phyloP scores from a whole-genome alignment of 2,329 filamentous ascomycete species.

The Pseudogymnoascus sp. region DNA sequence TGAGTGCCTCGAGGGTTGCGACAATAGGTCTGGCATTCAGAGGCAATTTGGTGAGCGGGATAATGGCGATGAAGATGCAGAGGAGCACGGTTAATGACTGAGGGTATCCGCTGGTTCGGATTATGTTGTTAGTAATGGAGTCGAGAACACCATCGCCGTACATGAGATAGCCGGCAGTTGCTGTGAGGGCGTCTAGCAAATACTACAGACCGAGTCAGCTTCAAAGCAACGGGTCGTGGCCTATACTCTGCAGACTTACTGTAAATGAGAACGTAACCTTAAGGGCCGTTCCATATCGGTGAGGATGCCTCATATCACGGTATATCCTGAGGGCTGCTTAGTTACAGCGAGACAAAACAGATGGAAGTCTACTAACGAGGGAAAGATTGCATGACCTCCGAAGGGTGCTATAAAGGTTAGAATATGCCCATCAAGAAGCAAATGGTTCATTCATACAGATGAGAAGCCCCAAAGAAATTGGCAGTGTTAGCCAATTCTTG shows the following conservation, averaged over 20 bases:
- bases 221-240: too few species aligned
- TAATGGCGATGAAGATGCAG: slow-evolving; percentile 81
- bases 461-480: slow-evolving; percentile 79
- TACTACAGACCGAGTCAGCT: slow-evolving; percentile 41
- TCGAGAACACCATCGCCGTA: slow-evolving; percentile 84
- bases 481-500: slow-evolving; percentile 76
- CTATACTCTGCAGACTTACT: slow-evolving; percentile 39
- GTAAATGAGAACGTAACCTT: slow-evolving; percentile 80
- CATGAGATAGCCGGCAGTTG: slow-evolving; percentile 82
- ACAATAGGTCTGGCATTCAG: slow-evolving; percentile 83
- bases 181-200: slow-evolving; percentile 71
- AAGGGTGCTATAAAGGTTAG: slow-evolving; percentile 36
- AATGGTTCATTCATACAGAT: slow-evolving; percentile 48
- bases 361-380: slow-evolving; percentile 27
- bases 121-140: slow-evolving; percentile 85
- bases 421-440: not conserved
- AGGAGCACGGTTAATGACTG: slow-evolving; percentile 65
- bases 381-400: slow-evolving; percentile 63
- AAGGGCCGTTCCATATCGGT: slow-evolving; percentile 62
- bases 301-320: slow-evolving; percentile 64
- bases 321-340: slow-evolving; percentile 61
- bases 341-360: not conserved
- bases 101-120: slow-evolving; percentile 67
- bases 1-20: slow-evolving; percentile 71
- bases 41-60: slow-evolving; percentile 91